Percentiles rank a stretch among this genome's conserved stretches.
Conservation (phyloP, 768 basidiomycete genomes). For the Podaxis carcinomalis region DNA sequence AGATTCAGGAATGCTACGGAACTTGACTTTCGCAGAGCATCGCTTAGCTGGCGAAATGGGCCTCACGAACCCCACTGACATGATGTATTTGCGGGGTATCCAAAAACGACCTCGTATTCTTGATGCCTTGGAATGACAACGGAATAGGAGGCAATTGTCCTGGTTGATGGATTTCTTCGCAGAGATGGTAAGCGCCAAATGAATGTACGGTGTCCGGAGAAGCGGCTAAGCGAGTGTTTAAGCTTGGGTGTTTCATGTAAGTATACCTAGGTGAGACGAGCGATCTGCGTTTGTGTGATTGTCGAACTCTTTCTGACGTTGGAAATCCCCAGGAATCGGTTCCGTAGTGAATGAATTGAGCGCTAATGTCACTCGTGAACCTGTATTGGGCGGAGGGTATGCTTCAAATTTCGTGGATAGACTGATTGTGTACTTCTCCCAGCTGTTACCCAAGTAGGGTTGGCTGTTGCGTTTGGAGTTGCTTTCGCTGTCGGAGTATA, state of each 20-base stretch:
- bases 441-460: not conserved
- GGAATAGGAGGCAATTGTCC: not conserved
- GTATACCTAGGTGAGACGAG: not conserved
- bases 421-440: not conserved
- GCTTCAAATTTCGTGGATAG: not conserved
- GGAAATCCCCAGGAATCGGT: not conserved
- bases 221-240: not conserved
- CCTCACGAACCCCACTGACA: not conserved
- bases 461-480: conserved; percentile 14
- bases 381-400: not conserved
- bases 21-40: not conserved
- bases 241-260: conserved; percentile 1
- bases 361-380: not conserved
- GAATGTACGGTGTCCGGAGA: not conserved
- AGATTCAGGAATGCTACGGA: not conserved
- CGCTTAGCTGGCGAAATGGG: not conserved
- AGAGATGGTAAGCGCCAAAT: not conserved
- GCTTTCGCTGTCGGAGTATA: conserved; percentile 11
- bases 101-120: not conserved
- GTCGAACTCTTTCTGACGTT: not conserved
- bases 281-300: not conserved
- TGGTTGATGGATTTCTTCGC: conserved; percentile 3
- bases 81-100: not conserved
- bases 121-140: not conserved
- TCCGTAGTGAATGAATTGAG: not conserved